Evolutionary conservation across 495 filamentous ascomycete genomes (phyloP).

Genomic region (Pseudotulostoma volvatum): DNA sequence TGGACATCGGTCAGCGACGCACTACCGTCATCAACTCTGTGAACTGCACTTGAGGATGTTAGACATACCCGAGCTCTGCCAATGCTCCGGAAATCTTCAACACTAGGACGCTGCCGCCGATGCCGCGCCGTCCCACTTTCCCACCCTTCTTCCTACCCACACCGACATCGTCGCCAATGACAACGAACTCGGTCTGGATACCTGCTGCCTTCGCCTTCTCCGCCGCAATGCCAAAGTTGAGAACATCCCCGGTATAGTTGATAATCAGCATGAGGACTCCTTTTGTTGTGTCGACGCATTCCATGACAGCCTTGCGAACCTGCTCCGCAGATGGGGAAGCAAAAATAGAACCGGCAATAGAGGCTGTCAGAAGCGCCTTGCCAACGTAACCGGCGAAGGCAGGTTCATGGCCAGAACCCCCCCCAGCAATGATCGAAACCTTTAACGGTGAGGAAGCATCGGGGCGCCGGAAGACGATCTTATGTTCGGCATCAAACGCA

Average conservation of each 20-base stretch:
- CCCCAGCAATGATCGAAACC: slow-evolving; percentile 76
- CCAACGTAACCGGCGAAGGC: slow-evolving; percentile 62
- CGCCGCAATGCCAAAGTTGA: slow-evolving; percentile 89
- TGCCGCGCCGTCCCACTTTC: slow-evolving; percentile 82
- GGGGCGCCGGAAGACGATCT: slow-evolving; percentile 70
- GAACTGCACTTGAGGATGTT: not conserved
- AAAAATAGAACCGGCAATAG: slow-evolving; percentile 87
- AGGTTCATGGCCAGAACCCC: slow-evolving; percentile 87
- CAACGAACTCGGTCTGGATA: slow-evolving; percentile 72
- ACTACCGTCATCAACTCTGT: slow-evolving; percentile 9
- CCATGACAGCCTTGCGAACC: slow-evolving; percentile 58
- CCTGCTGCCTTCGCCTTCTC: slow-evolving; percentile 82
- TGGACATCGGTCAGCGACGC: slow-evolving; percentile 49
- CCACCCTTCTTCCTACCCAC: slow-evolving; percentile 70
- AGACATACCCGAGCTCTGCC: slow-evolving; percentile 46
- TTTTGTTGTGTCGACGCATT: slow-evolving; percentile 47
- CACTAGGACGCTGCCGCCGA: slow-evolving; percentile 80
- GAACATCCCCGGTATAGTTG: slow-evolving; percentile 63
- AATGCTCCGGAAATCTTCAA: slow-evolving; percentile 80
- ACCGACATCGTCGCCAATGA: slow-evolving; percentile 90
- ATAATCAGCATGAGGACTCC: slow-evolving; percentile 58
- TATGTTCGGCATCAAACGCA: slow-evolving; percentile 63
- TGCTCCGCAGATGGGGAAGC: slow-evolving; percentile 79
- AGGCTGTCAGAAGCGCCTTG: slow-evolving; percentile 63
- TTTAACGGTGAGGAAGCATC: slow-evolving; percentile 30